Evolutionary conservation across 805 yeast genomes (phyloP).

Genomic region (Kluyveromyces siamensis): DNA sequence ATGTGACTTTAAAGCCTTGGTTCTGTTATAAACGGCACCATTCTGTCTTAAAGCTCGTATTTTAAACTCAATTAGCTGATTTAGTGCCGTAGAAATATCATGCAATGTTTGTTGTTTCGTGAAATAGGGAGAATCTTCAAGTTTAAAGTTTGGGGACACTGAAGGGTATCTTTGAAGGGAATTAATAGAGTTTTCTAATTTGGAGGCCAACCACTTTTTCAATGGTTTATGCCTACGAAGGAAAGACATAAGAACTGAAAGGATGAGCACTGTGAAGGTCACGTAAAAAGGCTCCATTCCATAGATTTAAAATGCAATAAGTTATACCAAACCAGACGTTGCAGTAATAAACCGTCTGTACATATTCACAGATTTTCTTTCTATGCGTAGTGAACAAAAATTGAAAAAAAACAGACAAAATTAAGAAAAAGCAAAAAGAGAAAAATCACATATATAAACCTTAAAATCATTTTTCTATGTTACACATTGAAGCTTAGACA

Average conservation of each 20-base stretch:
- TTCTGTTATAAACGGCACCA: constrained; percentile 12
- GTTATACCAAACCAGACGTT: no score
- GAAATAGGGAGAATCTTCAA: constrained; percentile 6
- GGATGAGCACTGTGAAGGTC: constrained; percentile 1
- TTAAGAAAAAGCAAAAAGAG: background rate
- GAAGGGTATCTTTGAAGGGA: constrained; percentile 5
- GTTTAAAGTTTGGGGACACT: constrained; percentile 9
- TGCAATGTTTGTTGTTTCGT: constrained; percentile 4
- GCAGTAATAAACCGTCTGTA: no score
- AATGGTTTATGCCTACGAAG: constrained; percentile 15
- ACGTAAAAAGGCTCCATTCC: background rate
- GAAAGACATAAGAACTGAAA: constrained; percentile 15
- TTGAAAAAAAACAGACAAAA: background rate
- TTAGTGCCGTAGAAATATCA: constrained; percentile 9
- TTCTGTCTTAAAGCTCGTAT: constrained; percentile 14
- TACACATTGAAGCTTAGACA: no score
- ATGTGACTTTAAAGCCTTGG: constrained; percentile 7
- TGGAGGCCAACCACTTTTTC: constrained; percentile 11
- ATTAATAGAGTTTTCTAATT: constrained; percentile 11
- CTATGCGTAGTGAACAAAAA: background rate
- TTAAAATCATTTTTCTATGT: background rate
- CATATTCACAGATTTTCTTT: background rate
- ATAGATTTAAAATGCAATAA: no score
- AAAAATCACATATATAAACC: no score
- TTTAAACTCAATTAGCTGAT: constrained; percentile 13